These are phyloP conservation scores for Plectosphaerella sp. DNA, from an alignment of 2,329 filamentous ascomycete genomes.

Conservation along the genomic window DNA sequence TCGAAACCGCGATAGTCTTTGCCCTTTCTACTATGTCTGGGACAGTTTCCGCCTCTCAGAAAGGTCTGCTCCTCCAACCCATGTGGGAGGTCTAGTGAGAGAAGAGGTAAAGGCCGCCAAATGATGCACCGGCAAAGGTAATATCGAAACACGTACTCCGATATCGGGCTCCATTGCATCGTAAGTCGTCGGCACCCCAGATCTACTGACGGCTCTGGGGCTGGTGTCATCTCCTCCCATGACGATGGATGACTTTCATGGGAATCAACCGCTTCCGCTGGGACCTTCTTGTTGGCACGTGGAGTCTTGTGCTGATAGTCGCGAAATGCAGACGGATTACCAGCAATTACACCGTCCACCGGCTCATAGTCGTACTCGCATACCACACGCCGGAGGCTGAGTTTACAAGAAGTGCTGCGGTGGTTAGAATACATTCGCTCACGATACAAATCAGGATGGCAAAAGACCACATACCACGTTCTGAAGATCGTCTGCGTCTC, in stretches of 20 bases:
- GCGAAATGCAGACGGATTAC: neutral
- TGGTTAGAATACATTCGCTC: neutral
- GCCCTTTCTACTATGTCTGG: neutral
- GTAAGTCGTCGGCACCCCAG: neutral
- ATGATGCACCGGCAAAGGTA: neutral
- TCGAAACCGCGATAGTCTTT: neutral
- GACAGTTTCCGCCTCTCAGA: neutral
- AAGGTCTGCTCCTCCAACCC: neutral
- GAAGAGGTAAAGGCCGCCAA: neutral
- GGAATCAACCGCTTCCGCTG: no score
- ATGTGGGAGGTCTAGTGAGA: neutral
- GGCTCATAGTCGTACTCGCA: neutral
- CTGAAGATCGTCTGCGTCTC: neutral
- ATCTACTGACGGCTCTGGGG: neutral
- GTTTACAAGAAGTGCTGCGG: neutral
- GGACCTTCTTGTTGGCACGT: no score
- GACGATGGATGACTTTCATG: no score
- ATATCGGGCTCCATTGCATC: neutral
- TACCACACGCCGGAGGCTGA: neutral
- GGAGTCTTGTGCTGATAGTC: neutral
- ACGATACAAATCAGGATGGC: neutral
- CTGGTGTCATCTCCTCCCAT: no score
- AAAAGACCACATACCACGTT: neutral
- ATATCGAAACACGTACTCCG: neutral
- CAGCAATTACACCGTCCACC: neutral